Conservation (phyloP, 176 grass and related monocot species). For the Dendrocalamus sinicus region DNA sequence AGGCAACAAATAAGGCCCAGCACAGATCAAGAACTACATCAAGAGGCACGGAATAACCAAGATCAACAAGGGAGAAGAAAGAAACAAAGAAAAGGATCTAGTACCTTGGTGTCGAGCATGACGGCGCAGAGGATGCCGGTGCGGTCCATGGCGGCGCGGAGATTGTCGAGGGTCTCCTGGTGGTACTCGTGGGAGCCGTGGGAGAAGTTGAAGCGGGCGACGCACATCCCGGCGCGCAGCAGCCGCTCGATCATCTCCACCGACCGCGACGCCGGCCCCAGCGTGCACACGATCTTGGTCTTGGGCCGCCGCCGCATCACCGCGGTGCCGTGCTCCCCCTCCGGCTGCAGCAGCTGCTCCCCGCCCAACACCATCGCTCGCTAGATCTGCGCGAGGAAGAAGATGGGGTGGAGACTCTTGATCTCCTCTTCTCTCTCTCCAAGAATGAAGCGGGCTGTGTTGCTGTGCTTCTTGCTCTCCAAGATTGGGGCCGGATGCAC, state of each 20-base stretch:
- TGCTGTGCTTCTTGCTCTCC: constrained; percentile 31
- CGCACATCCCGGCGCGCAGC: constrained; percentile 86
- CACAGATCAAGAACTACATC: not conserved
- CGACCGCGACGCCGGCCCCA: constrained; percentile 85
- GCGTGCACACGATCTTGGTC: constrained; percentile 97
- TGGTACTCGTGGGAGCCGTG: constrained; percentile 95
- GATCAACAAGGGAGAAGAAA: not conserved
- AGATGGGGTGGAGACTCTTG: not conserved
- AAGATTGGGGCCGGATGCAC: not conserved
- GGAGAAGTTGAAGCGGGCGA: constrained; percentile 96
- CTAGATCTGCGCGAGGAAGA: constrained; percentile 25
- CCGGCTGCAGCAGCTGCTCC: constrained; percentile 15
- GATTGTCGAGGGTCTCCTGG: constrained; percentile 92
- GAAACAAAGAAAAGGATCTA: too few relatives aligned
- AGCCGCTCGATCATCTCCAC: constrained; percentile 80
- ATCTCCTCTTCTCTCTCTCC: not conserved
- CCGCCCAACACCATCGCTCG: constrained; percentile 36
- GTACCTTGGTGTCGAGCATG: constrained; percentile 94
- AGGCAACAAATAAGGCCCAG: not conserved
- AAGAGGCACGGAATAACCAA: not conserved
- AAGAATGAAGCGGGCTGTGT: not conserved
- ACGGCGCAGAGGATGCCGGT: constrained; percentile 94
- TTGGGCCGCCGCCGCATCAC: constrained; percentile 63
- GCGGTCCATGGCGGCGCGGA: constrained; percentile 69
- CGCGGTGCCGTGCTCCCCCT: not conserved